Conservation (phyloP, 441 rosid species). For the Pelargonium myrrhifolium region DNA sequence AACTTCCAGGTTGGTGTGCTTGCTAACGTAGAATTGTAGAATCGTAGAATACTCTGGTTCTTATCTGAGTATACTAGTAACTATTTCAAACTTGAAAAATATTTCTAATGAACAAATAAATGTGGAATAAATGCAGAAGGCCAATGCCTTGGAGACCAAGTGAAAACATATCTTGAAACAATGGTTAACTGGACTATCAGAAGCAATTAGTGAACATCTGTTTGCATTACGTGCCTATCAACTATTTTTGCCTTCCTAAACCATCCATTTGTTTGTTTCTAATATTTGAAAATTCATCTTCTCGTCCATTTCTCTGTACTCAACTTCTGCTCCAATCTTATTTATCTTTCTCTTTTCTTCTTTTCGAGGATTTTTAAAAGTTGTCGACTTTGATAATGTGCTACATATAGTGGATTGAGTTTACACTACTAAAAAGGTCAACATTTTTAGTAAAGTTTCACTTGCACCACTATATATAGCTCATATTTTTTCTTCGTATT, state of each 20-base stretch:
- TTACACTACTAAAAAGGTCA: too few relatives aligned
- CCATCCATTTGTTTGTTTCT: neutral
- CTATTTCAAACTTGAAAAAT: neutral
- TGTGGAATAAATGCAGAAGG: neutral
- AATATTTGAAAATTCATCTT: neutral
- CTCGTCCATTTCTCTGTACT: neutral
- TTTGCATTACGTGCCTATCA: neutral
- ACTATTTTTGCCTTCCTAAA: neutral
- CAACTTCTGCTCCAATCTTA: neutral
- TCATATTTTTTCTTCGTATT: too few relatives aligned
- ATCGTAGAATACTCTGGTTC: neutral
- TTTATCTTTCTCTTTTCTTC: neutral
- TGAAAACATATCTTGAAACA: neutral
- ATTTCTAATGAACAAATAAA: neutral
- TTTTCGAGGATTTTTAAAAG: too few relatives aligned
- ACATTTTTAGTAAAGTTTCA: too few relatives aligned
- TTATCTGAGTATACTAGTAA: neutral
- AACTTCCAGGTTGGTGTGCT: slow-evolving; percentile 73
- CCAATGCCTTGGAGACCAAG: neutral
- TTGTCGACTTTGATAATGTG: too few relatives aligned
- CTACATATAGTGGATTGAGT: too few relatives aligned
- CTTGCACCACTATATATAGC: too few relatives aligned
- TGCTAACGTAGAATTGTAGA: slow-evolving; percentile 10
- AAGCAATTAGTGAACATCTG: neutral
- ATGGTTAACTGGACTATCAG: slow-evolving; percentile 1